Evolutionary conservation across 2,329 filamentous ascomycete genomes (phyloP), one percentile per base, ranked within the genome.

Genomic region (Parafenestella ontariensis): DNA sequence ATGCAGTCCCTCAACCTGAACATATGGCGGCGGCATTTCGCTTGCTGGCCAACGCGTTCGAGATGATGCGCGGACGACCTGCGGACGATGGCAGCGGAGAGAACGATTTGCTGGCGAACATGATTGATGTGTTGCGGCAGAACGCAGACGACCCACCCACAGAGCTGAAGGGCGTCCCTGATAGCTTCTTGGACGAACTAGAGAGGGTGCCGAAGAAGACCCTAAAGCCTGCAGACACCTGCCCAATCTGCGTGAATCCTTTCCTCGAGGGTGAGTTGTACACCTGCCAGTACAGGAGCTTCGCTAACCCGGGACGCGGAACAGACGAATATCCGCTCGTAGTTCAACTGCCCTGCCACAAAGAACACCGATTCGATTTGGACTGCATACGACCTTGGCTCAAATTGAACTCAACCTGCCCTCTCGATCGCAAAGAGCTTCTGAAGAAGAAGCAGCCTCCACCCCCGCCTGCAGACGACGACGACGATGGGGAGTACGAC

Each of bases 351-450:
- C 84, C 86, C 9, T 89, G 86, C 61, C 84, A 88, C 68, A 77
- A 82, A 15, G 82, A 82, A 33, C 86, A 89, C 69, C 65, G 85
- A 18, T 88, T 88, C 71, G 86, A 89, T 73, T 71, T 88, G 23
- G 86, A 88, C 64, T 89, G 86, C 71, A 85, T 89, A 56, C 75
- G 81, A 53, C 86, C 86, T 0, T 89, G 86, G 86, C 72, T 89
- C 58, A 82, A 87, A 60, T 76, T 88, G 50, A 84, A 87, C 58
- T 83, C 84, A 8, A 88, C 85, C 18, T 89, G 86, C 73, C 86
- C 86, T 17, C 76, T 88, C 43, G 85, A 88, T 68, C 79, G 86
- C 46, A 79, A 82, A 66, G 82, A 84, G 68, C 77, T 88, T 54
- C 76, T 83, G 17, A 85, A 86, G 75, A 80, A 72, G 59, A 83